phyloP scores from a whole-genome alignment of 2,329 filamentous ascomycete species.

The Penicillium oxalicum region DNA sequence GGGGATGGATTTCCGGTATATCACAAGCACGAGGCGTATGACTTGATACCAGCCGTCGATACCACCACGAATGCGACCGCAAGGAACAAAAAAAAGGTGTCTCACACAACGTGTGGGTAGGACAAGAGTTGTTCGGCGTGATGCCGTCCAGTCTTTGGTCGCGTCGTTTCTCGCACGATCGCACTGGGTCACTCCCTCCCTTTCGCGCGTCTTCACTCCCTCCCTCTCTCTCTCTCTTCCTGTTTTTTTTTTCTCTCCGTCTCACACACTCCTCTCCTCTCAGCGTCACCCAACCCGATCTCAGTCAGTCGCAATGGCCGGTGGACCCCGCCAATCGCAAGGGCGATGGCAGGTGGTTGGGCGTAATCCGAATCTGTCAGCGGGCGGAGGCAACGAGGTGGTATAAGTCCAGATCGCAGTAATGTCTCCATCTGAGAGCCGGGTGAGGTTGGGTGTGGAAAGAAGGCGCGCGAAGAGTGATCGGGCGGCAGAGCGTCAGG shows the following conservation, averaged over 20 bases:
- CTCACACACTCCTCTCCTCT: conserved; percentile 4
- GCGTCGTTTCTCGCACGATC: no score
- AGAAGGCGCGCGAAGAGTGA: conserved; percentile 2
- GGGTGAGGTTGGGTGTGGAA: conserved; percentile 14
- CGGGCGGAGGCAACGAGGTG: conserved; percentile 24
- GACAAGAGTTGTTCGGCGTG: no score
- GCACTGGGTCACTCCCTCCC: not conserved
- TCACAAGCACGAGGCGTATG: not conserved
- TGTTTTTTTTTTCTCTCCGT: not conserved
- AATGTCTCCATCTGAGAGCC: conserved; percentile 31
- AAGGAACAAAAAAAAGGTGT: not conserved
- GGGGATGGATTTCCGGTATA: not conserved
- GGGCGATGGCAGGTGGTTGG: conserved; percentile 23
- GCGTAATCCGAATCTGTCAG: conserved; percentile 28
- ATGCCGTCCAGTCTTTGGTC: no score
- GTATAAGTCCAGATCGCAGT: conserved; percentile 26
- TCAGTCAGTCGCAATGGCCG: conserved; percentile 9
- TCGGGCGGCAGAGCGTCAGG: conserved; percentile 12
- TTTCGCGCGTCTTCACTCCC: not conserved
- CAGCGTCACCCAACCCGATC: conserved; percentile 12
- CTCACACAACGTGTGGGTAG: no score
- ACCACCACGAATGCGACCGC: not conserved
- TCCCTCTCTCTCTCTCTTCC: conserved; percentile 2
- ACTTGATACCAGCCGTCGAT: not conserved
- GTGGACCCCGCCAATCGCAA: conserved; percentile 26